phyloP scores from a whole-genome alignment of 169 alveolate genomes.

The Cyclospora cayetanensis region DNA sequence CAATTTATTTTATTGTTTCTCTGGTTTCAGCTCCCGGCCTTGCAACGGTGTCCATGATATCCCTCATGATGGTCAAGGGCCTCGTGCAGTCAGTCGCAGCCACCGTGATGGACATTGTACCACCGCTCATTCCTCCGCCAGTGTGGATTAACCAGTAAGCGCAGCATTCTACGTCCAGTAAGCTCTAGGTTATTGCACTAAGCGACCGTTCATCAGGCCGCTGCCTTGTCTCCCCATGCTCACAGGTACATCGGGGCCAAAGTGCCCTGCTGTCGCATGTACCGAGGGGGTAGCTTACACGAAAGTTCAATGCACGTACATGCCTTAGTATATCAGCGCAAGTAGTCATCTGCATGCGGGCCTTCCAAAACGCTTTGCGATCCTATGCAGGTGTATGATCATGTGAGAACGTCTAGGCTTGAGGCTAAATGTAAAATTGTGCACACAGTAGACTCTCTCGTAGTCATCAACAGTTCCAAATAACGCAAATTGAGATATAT shows the following conservation, averaged over 20 bases:
- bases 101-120: constrained; percentile 83
- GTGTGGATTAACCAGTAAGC: constrained; percentile 66
- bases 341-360: too few relatives aligned
- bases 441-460: too few relatives aligned
- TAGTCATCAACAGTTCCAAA: too few relatives aligned
- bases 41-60: constrained; percentile 80
- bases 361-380: too few relatives aligned
- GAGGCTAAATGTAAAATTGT: too few relatives aligned
- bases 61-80: constrained; percentile 84
- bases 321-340: too few relatives aligned
- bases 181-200: not conserved
- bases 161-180: not conserved
- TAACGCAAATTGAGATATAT: not conserved
- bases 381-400: too few relatives aligned
- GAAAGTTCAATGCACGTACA: too few relatives aligned
- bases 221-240: constrained; percentile 90
- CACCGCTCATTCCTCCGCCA: constrained; percentile 85
- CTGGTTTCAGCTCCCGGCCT: constrained; percentile 79
- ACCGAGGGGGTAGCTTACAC: too few relatives aligned
- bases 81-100: constrained; percentile 81
- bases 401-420: too few relatives aligned
- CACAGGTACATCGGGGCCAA: constrained; percentile 85
- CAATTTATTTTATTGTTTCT: not conserved
- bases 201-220: constrained; percentile 73
- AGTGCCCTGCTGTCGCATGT: too few relatives aligned